Evolutionary conservation across 768 basidiomycete genomes (phyloP), one percentile per base, ranked within the genome.

Genomic region (Boletus coccyginus): DNA sequence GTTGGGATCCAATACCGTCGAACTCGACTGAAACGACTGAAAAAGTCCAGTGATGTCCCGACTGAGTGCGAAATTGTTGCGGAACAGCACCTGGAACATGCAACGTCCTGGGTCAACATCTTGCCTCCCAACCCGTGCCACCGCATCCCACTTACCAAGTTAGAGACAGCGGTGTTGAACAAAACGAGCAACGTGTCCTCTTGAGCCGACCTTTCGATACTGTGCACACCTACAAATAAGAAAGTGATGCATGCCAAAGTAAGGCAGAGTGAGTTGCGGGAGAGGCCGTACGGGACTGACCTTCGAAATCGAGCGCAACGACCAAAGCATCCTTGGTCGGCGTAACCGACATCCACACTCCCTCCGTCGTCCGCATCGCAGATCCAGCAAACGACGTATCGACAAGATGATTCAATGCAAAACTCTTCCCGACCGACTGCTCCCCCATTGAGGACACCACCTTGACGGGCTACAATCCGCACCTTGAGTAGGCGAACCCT

Each of bases 371-470:
- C n/a, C 82, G 72, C 82, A 86, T 84, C 0, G 84, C 85, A 9
- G 78, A 81, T 1, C 85, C 85, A 9, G 83, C 83, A 60, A 87
- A 86, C 0, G 85, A 86, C 0, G 84, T 83, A 60, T 86, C 85
- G 1, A 75, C 77, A 7, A 87, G 71, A 58, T 86, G 85, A 50
- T 86, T 85, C 38, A 86, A 64, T 0, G 79, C 71, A 51, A 77
- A 86, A 50, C 78, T 81, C 60, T 85, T 85, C 1, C 84, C 85
- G 1, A 86, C 84, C 0, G 82, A 85, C 62, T 86, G 85, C 63
- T 85, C 84, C 1, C 84, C 84, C 85, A 86, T 86, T 0, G 85
- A 86, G 0, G 84, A 83, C 2, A 86, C 84, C 4, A 86, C 85
- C 58, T 77, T 79, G 14, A 86, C 84, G 2, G 83, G 84, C 81